Base-by-base conservation (phyloP, 495 filamentous ascomycete species). In the Schizothecium vesticola region DNA sequence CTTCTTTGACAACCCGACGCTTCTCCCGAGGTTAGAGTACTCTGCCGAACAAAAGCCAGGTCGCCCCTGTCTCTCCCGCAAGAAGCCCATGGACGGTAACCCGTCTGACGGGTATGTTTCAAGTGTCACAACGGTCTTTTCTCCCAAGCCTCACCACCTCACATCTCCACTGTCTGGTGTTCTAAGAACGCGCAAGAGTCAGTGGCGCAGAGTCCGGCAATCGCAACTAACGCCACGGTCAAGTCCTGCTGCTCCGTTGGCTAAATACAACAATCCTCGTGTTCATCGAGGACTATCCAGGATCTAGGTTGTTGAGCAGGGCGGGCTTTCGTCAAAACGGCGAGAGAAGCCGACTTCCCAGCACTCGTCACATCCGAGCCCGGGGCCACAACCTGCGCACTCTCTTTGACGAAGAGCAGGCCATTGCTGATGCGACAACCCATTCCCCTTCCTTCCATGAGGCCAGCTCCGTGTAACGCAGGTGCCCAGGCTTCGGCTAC, bases 91-190 rank as follows among this genome's bases (percentile, higher is more conserved):
- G 56, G 16, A n/a, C 21, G 59, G 31, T 22, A 19, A 28, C 51
- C 56, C 59, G n/a, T 25, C 56, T 61, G 57, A 21, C 65, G 61
- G 26, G 59, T 66, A 36, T 65, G 66, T 73, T 73, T 72, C 73
- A 69, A 59, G 71, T 70, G 69, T 65, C 58, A 67, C 65, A 24
- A 66, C 66, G 71, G 71, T 61, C 63, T 68, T 29, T 36, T 60
- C 25, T 21, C 33, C 31, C 31, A 59, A 28, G 59, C 63, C 67
- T 60, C 65, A 66, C 51, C 65, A 43, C 29, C 25, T 61, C 31
- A 66, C 29, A 51, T 61, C 65, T 51, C 65, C 66, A 63, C 60
- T 60, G 66, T 67, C 60, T 62, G 29, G 29, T 33, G 59, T 61
- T 55, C 24, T 51, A 9, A 31, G 33, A 58, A 59, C 59, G 69